A percentile compares a stretch with the other conserved stretches of the same genome.
Conservation (phyloP, 345 rosid genomes). For the Syzygium aromaticum region DNA sequence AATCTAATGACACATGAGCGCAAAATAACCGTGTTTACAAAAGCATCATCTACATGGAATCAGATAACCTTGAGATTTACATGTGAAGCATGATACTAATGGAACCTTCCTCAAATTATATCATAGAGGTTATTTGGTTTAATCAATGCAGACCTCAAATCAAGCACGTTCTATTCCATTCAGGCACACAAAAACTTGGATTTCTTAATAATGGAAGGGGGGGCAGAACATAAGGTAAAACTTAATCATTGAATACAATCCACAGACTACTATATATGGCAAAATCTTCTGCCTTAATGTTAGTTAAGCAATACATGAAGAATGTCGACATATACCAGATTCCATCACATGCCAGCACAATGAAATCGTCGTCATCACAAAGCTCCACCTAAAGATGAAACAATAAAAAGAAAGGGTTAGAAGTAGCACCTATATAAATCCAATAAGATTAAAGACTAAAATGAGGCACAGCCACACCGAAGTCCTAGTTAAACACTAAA, state of each 20-base stretch:
- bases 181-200: neutral
- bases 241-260: neutral
- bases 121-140: neutral
- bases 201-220: neutral
- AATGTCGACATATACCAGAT: conserved; percentile 51
- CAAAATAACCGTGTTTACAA: neutral
- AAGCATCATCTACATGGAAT: neutral
- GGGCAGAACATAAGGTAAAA: neutral
- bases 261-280: neutral
- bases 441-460: neutral
- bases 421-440: neutral
- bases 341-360: conserved; percentile 96
- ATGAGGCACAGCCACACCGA: neutral
- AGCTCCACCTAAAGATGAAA: conserved; percentile 62
- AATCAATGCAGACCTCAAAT: neutral
- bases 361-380: conserved; percentile 88
- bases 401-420: neutral
- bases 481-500: neutral
- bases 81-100: too few relatives aligned
- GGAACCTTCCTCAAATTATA: neutral
- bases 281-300: neutral
- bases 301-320: neutral
- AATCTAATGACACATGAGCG: neutral
- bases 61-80: neutral
- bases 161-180: neutral